Evolutionary conservation across 257 asterid species (phyloP).

Genomic region (Jacaranda mimosifolia): DNA sequence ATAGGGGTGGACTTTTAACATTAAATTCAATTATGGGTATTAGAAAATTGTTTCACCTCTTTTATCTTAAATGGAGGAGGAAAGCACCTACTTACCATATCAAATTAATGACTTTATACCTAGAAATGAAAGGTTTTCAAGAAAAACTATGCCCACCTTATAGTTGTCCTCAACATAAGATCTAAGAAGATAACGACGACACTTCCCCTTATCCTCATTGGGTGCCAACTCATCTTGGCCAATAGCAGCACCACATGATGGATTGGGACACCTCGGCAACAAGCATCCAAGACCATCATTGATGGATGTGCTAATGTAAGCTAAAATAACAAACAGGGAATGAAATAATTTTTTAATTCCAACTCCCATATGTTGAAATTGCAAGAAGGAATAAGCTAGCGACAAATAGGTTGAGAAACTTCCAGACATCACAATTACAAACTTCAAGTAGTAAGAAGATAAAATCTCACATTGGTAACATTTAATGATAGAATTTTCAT

Average conservation of each 20-base stretch:
- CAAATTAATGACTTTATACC: neutral
- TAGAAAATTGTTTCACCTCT: neutral
- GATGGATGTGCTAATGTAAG: slow-evolving; percentile 84
- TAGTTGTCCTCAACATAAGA: slow-evolving; percentile 94
- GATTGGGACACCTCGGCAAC: slow-evolving; percentile 87
- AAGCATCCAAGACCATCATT: slow-evolving; percentile 95
- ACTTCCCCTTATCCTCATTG: slow-evolving; percentile 74
- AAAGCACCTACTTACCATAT: neutral
- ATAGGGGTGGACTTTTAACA: no score
- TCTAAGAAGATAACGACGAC: slow-evolving; percentile 83
- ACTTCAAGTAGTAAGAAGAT: neutral
- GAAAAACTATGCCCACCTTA: slow-evolving; percentile 60
- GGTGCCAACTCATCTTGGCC: slow-evolving; percentile 75
- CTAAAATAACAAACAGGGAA: slow-evolving; percentile 49
- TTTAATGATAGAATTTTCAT: neutral
- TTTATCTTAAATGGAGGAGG: slow-evolving; percentile 5
- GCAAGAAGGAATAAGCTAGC: slow-evolving; percentile 24
- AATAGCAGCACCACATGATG: slow-evolving; percentile 81
- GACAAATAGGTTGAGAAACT: neutral
- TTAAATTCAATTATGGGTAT: neutral
- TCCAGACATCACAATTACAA: slow-evolving; percentile 10
- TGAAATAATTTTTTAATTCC: neutral
- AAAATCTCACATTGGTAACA: neutral
- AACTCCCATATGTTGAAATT: neutral
- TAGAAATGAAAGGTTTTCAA: slow-evolving; percentile 29